A percentile compares a stretch with the other conserved stretches of the same genome.
phyloP scores from a whole-genome alignment of 228 moss, liverwort and hornwort genomes.

The Sphagnum fallax region DNA sequence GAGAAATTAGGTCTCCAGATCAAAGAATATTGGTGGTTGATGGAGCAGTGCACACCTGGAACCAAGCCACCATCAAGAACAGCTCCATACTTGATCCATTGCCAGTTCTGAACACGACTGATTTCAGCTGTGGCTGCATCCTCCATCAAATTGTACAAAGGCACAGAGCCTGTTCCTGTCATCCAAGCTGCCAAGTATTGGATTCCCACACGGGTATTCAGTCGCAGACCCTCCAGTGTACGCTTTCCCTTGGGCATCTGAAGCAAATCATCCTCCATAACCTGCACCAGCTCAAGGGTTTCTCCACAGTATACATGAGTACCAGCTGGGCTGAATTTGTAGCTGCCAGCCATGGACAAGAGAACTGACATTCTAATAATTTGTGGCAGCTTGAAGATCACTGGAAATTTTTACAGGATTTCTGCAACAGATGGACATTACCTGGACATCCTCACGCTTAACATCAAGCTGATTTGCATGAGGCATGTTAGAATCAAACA shows the following conservation, averaged over 20 bases:
- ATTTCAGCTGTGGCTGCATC: conserved; percentile 86
- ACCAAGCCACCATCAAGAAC: conserved; percentile 52
- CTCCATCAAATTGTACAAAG: conserved; percentile 87
- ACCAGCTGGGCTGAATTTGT: no score
- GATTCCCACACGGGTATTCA: conserved; percentile 71
- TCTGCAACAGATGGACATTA: not conserved
- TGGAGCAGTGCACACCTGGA: conserved; percentile 18
- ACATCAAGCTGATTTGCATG: conserved; percentile 61
- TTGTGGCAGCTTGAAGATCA: no score
- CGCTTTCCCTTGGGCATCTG: conserved; percentile 65
- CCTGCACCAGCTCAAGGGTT: conserved; percentile 1
- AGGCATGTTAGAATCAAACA: conserved; percentile 70
- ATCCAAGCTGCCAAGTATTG: conserved; percentile 87
- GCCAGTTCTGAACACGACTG: conserved; percentile 89
- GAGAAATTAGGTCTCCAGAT: no score
- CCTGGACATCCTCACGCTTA: conserved; percentile 65
- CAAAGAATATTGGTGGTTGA: no score
- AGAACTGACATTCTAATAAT: no score
- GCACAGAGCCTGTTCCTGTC: conserved; percentile 75
- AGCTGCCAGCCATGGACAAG: no score
- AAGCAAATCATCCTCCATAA: conserved; percentile 36
- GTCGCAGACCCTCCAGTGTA: conserved; percentile 48
- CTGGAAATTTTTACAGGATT: no score
- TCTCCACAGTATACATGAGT: no score
- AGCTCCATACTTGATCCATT: conserved; percentile 75